These are phyloP conservation scores for Ophiorrhiza pumila DNA, from an alignment of 257 asterid species.

Conservation along the genomic window DNA sequence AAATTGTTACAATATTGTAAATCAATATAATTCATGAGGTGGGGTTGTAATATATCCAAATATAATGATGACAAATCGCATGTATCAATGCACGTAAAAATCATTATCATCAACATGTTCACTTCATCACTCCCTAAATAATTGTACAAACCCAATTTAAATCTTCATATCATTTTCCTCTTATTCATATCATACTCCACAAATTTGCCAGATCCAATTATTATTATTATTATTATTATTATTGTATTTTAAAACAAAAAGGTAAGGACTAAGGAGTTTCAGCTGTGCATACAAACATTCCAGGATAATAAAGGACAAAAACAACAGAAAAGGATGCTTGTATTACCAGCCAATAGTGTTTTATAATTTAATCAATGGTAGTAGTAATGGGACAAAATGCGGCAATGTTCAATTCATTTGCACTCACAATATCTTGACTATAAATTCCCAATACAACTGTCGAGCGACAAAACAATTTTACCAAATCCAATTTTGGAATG, in stretches of 20 bases:
- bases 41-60: no score
- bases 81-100: slow-evolving; percentile 3
- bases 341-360: neutral
- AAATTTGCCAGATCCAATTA: slow-evolving; percentile 9
- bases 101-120: slow-evolving; percentile 8
- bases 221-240: neutral
- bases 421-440: slow-evolving; percentile 8
- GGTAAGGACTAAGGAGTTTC: neutral
- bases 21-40: no score
- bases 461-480: slow-evolving; percentile 4
- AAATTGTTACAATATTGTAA: neutral
- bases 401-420: neutral
- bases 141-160: slow-evolving; percentile 6
- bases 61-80: slow-evolving; percentile 8
- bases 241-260: slow-evolving; percentile 9
- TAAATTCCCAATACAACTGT: slow-evolving; percentile 8
- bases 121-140: neutral
- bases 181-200: no score
- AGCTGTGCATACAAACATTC: neutral
- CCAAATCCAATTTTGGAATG: slow-evolving; percentile 8
- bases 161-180: neutral
- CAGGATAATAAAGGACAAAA: neutral
- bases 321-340: neutral
- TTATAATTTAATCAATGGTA: neutral
- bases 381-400: neutral